Conservation (phyloP, 768 basidiomycete genomes). For the Leccinum aurantiacum region DNA sequence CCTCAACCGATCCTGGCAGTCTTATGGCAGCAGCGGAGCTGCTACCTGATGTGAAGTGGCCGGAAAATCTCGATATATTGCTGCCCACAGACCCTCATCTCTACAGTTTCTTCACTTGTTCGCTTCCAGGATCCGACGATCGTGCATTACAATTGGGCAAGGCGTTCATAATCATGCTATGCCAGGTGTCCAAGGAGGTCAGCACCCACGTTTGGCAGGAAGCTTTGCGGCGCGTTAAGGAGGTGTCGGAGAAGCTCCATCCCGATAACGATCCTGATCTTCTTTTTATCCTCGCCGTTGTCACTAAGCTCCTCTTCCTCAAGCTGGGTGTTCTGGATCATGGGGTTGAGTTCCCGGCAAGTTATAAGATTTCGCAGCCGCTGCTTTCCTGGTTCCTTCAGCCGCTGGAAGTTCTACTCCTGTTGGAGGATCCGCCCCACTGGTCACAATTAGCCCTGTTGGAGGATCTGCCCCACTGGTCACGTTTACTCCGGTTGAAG, state of each 20-base stretch:
- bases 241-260: background rate
- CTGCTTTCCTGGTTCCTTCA: conserved; percentile 7
- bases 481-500: background rate
- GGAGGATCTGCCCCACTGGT: too few species aligned
- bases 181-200: background rate
- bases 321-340: background rate
- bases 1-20: conserved; percentile 16
- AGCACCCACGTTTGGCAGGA: background rate
- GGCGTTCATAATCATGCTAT: conserved; percentile 6
- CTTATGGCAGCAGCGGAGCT: conserved; percentile 12
- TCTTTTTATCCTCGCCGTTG: conserved; percentile 1
- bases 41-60: conserved; percentile 19
- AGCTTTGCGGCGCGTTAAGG: background rate
- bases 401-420: background rate
- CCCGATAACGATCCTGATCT: conserved; percentile 1
- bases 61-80: conserved; percentile 11
- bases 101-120: conserved; percentile 3
- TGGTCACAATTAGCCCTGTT: too few species aligned
- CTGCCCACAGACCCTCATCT: background rate
- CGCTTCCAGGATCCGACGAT: background rate
- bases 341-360: background rate
- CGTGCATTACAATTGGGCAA: conserved; percentile 4
- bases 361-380: background rate
- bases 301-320: conserved; percentile 2
- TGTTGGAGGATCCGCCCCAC: background rate